Conservation (phyloP, 2,329 filamentous ascomycete species). For the Fusarium tuaranense region DNA sequence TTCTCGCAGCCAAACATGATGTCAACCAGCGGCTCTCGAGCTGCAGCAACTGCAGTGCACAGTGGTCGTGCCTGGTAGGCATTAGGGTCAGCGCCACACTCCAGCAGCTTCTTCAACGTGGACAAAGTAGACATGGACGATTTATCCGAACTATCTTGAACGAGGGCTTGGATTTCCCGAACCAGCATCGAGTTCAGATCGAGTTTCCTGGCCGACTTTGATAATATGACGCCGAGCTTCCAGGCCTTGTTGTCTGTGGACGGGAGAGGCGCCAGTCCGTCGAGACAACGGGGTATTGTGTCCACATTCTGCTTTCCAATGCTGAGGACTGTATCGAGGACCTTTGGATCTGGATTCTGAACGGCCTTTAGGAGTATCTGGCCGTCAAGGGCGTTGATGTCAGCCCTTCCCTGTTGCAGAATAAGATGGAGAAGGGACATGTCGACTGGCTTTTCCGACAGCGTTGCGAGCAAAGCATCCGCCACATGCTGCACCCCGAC, state of each 20-base stretch:
- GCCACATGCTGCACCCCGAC: slow-evolving; percentile 57
- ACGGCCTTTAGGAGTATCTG: slow-evolving; percentile 56
- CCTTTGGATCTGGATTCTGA: slow-evolving; percentile 57
- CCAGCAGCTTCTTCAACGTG: slow-evolving; percentile 60
- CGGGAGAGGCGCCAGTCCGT: slow-evolving; percentile 56
- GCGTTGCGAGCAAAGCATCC: slow-evolving; percentile 54
- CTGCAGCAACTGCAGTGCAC: slow-evolving; percentile 61
- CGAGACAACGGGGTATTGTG: slow-evolving; percentile 58
- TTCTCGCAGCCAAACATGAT: slow-evolving; percentile 57
- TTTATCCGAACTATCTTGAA: slow-evolving; percentile 51
- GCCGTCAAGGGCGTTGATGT: slow-evolving; percentile 63
- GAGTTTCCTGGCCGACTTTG: slow-evolving; percentile 56
- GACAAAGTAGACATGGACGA: slow-evolving; percentile 58
- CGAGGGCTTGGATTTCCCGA: slow-evolving; percentile 61
- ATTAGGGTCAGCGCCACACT: slow-evolving; percentile 67
- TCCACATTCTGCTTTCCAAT: slow-evolving; percentile 58
- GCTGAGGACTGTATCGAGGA: slow-evolving; percentile 61
- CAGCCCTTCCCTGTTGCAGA: slow-evolving; percentile 63
- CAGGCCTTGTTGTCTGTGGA: slow-evolving; percentile 59
- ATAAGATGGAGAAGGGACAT: slow-evolving; percentile 61
- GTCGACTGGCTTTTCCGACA: slow-evolving; percentile 62
- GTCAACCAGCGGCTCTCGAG: slow-evolving; percentile 59
- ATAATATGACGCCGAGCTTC: slow-evolving; percentile 63
- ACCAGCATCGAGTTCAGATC: slow-evolving; percentile 60
- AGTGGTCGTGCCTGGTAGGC: slow-evolving; percentile 63